These are phyloP conservation scores for Fistulinella cinereoalba DNA, from an alignment of 1,284 basidiomycete species.

Conservation along the genomic window DNA sequence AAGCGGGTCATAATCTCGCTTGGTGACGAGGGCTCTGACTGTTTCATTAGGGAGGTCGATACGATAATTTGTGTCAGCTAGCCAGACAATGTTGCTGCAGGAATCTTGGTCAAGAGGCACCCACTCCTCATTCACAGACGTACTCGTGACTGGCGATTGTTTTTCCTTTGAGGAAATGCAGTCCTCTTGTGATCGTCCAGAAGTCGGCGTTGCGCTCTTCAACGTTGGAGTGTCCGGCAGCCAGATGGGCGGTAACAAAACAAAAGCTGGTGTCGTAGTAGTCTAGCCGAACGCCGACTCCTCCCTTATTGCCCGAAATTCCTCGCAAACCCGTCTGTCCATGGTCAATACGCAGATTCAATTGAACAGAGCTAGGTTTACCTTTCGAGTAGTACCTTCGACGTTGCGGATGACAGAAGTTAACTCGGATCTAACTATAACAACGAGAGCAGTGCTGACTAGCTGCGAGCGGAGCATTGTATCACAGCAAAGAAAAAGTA, in stretches of 20 bases:
- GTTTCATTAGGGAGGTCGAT: constrained; percentile 83
- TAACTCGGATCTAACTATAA: constrained; percentile 79
- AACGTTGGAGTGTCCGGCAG: constrained; percentile 88
- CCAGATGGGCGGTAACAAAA: constrained; percentile 94
- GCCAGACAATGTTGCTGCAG: constrained; percentile 83
- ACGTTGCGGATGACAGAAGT: constrained; percentile 83
- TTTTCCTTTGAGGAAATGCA: constrained; percentile 89
- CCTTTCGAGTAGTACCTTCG: constrained; percentile 90
- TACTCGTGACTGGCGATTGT: constrained; percentile 89
- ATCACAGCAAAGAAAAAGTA: background rate
- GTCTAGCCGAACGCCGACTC: constrained; percentile 89
- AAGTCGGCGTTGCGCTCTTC: constrained; percentile 94
- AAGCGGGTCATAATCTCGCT: constrained; percentile 70
- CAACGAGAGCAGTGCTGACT: constrained; percentile 90
- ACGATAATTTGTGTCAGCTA: constrained; percentile 95
- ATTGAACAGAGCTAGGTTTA: constrained; percentile 26
- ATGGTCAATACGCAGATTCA: constrained; percentile 1
- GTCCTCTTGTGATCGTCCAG: constrained; percentile 76
- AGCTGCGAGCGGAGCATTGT: constrained; percentile 50
- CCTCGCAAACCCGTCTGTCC: constrained; percentile 89
- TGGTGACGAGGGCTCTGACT: constrained; percentile 63
- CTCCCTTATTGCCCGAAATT: constrained; percentile 97
- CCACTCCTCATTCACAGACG: constrained; percentile 25
- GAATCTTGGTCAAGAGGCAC: constrained; percentile 11
- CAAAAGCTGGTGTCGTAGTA: constrained; percentile 91